Percentiles rank a stretch among this genome's conserved stretches.
Conservation (phyloP, 192 early-diverging fungal genomes). For the Linderina pennispora region DNA sequence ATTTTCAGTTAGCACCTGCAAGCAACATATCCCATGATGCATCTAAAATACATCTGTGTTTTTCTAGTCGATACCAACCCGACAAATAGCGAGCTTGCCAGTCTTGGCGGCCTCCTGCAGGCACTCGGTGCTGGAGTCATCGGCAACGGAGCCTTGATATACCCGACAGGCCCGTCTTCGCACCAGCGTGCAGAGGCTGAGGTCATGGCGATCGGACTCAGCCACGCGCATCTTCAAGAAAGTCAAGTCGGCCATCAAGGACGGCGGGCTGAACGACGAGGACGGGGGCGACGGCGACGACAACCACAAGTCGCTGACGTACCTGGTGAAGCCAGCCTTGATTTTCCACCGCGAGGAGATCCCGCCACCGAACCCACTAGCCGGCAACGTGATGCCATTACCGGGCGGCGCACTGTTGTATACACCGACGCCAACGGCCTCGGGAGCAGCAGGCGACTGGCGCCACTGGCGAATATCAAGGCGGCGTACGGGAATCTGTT, state of each 20-base stretch:
- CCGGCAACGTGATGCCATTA: conserved; percentile 35
- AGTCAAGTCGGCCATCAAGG: conserved; percentile 42
- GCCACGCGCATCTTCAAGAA: conserved; percentile 40
- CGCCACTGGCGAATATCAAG: conserved; percentile 37
- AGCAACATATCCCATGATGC: too few relatives aligned
- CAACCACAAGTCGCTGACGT: conserved; percentile 27
- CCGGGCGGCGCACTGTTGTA: conserved; percentile 41
- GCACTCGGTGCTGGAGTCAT: conserved; percentile 43
- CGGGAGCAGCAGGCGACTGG: conserved; percentile 15
- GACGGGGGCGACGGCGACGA: conserved; percentile 31
- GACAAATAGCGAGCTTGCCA: conserved; percentile 24
- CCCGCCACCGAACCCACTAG: conserved; percentile 37
- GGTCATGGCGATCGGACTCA: conserved; percentile 36
- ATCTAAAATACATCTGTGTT: neutral
- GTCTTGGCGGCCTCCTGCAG: conserved; percentile 35
- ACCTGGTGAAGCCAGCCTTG: conserved; percentile 40
- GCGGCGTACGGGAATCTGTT: conserved; percentile 40
- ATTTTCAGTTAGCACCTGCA: too few relatives aligned
- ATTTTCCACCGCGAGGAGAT: conserved; percentile 46
- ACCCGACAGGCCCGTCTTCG: conserved; percentile 27
- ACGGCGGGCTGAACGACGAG: conserved; percentile 36
- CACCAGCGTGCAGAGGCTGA: conserved; percentile 42
- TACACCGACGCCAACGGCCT: conserved; percentile 34
- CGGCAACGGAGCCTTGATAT: conserved; percentile 33
- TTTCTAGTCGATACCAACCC: neutral